A percentile compares a stretch with the other conserved stretches of the same genome.
Conservation (phyloP, 495 filamentous ascomycete species). For the Penicillium taxi region DNA sequence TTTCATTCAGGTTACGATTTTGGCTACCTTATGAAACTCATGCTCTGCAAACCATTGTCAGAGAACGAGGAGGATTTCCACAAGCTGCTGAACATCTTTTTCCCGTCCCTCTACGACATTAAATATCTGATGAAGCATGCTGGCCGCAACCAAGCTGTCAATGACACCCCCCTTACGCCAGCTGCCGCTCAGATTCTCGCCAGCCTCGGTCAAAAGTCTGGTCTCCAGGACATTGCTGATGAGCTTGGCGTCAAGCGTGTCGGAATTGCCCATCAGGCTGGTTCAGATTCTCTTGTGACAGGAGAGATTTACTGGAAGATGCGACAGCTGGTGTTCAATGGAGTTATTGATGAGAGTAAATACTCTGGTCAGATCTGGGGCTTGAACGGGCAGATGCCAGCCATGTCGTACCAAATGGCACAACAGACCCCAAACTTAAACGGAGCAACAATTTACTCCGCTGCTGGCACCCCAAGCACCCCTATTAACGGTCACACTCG, state of each 20-base stretch:
- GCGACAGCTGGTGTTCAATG: constrained; percentile 76
- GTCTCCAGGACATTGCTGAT: constrained; percentile 88
- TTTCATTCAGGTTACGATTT: constrained; percentile 99
- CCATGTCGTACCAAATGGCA: constrained; percentile 38
- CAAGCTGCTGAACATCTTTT: constrained; percentile 76
- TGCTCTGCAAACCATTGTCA: constrained; percentile 70
- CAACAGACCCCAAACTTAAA: constrained; percentile 49
- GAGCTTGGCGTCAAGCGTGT: constrained; percentile 81
- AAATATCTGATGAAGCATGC: constrained; percentile 94
- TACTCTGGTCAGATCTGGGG: constrained; percentile 86
- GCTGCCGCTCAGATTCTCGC: constrained; percentile 60
- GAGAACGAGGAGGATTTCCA: constrained; percentile 84
- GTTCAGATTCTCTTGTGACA: constrained; percentile 83
- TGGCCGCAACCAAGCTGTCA: constrained; percentile 54
- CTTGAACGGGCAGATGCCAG: constrained; percentile 54
- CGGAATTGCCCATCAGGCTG: constrained; percentile 81
- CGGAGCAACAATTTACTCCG: constrained; percentile 48
- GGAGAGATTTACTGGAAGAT: constrained; percentile 90
- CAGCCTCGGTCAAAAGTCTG: constrained; percentile 76
- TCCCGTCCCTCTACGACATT: constrained; percentile 88
- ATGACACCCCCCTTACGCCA: constrained; percentile 51
- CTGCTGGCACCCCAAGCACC: constrained; percentile 60
- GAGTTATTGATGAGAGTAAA: constrained; percentile 62
- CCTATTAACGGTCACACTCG: constrained; percentile 51
- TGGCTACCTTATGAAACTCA: constrained; percentile 89